Conservation (phyloP, 1,284 basidiomycete genomes). For the Cryptococcus maquisensis region DNA sequence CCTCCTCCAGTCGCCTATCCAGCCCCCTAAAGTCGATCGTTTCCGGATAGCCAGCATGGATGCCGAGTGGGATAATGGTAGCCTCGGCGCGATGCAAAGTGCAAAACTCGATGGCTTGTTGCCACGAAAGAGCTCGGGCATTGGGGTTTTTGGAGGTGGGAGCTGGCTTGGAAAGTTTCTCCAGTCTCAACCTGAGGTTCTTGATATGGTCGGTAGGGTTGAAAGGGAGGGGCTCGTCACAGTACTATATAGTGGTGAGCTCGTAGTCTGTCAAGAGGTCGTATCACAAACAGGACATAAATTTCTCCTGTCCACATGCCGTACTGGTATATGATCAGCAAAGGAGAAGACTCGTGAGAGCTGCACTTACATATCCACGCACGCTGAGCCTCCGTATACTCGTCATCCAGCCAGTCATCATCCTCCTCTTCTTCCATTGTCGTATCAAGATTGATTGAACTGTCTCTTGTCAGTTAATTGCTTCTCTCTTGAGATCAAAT, state of each 20-base stretch:
- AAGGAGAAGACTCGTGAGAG: too few species aligned
- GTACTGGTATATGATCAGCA: background rate
- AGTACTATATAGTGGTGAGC: constrained; percentile 15
- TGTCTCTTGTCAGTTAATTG: background rate
- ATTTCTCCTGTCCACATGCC: background rate
- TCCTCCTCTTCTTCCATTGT: constrained; percentile 2
- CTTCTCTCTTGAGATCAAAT: background rate
- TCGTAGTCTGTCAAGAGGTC: background rate
- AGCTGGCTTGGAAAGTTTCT: constrained; percentile 6
- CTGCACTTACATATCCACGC: too few species aligned
- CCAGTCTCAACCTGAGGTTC: constrained; percentile 4
- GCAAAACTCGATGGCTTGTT: constrained; percentile 31
- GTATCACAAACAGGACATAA: constrained; percentile 14
- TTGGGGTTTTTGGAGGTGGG: constrained; percentile 12
- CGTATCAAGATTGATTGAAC: background rate
- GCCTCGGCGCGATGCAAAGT: constrained; percentile 36
- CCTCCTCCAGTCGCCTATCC: constrained; percentile 21
- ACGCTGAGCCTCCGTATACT: constrained; percentile 1
- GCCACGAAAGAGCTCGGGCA: constrained; percentile 15
- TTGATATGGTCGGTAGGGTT: constrained; percentile 14
- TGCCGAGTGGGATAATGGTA: constrained; percentile 33
- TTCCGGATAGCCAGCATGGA: constrained; percentile 32
- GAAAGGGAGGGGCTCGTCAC: constrained; percentile 22
- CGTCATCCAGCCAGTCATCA: constrained; percentile 5
- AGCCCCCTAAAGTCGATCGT: constrained; percentile 31